Percentiles rank a stretch among this genome's conserved stretches.
phyloP scores from a whole-genome alignment of 306 rosid species.

The Fragaria nilgerrensis region DNA sequence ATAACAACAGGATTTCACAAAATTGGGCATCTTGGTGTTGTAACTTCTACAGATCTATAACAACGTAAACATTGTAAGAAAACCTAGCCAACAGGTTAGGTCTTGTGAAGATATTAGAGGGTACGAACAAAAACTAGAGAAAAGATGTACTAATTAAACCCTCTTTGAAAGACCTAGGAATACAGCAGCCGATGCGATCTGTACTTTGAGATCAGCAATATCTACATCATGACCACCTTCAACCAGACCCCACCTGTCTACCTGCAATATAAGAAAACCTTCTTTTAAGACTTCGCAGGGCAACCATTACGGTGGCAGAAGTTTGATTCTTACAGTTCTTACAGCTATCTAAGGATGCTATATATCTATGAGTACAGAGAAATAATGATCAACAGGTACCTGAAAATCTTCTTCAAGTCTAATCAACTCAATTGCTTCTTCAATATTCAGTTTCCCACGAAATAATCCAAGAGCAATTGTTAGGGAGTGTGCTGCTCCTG shows the following conservation, averaged over 20 bases:
- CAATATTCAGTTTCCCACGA: conserved; percentile 62
- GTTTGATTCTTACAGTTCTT: not conserved
- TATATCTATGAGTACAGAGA: not conserved
- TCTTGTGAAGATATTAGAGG: conserved; percentile 24
- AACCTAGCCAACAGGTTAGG: conserved; percentile 16
- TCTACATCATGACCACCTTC: conserved; percentile 99
- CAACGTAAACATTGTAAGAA: not conserved
- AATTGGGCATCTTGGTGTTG: conserved; percentile 16
- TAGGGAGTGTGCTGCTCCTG: conserved; percentile 75
- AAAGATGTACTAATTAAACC: conserved; percentile 22
- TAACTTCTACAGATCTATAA: conserved; percentile 28
- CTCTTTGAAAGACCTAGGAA: conserved; percentile 78
- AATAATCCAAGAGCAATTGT: conserved; percentile 59
- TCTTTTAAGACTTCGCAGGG: not conserved
- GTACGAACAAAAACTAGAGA: not conserved
- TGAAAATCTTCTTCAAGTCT: conserved; percentile 95
- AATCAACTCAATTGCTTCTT: conserved; percentile 75
- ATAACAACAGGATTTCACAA: conserved; percentile 17
- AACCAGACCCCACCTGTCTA: conserved; percentile 90
- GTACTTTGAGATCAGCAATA: conserved; percentile 77
- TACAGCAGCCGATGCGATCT: conserved; percentile 72
- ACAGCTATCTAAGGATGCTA: not conserved
- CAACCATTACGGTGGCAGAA: not conserved
- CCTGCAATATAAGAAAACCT: conserved; percentile 39
- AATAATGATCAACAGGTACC: conserved; percentile 37